Evolutionary conservation across 257 asterid species (phyloP).

Genomic region (Solanum neorickii): DNA sequence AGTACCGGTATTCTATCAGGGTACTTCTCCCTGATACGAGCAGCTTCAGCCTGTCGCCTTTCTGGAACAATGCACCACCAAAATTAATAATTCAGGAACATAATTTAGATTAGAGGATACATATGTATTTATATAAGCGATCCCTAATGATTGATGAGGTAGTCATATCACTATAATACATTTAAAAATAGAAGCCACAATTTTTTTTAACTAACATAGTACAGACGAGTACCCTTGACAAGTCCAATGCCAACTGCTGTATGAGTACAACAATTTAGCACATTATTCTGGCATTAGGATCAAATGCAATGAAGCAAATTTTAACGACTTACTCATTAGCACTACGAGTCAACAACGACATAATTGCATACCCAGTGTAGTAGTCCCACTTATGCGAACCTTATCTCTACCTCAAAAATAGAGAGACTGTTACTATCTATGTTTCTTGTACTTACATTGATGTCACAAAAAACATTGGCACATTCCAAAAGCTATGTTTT

Average conservation of each 20-base stretch:
- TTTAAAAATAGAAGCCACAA: not conserved
- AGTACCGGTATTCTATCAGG: conserved; percentile 94
- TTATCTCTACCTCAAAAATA: not conserved
- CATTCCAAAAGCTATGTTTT: not conserved
- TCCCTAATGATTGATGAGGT: not conserved
- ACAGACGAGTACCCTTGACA: not conserved
- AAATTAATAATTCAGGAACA: not conserved
- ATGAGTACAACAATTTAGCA: not conserved
- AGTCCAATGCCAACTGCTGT: not conserved
- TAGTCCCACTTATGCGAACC: not conserved
- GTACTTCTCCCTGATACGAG: conserved; percentile 93
- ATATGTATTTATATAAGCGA: not conserved
- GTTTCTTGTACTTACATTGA: not conserved
- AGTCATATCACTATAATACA: not conserved
- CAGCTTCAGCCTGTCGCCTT: conserved; percentile 92
- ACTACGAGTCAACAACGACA: not conserved
- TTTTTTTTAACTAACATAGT: not conserved
- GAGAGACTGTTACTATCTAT: not conserved
- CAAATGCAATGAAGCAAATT: not conserved
- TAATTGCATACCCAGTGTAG: not conserved
- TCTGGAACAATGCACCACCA: conserved; percentile 22
- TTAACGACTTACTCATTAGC: not conserved
- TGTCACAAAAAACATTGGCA: not conserved
- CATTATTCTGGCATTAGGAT: not conserved
- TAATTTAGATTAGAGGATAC: not conserved